Conservation (phyloP, 2,329 filamentous ascomycete species). For the Epichloe hybrida region DNA sequence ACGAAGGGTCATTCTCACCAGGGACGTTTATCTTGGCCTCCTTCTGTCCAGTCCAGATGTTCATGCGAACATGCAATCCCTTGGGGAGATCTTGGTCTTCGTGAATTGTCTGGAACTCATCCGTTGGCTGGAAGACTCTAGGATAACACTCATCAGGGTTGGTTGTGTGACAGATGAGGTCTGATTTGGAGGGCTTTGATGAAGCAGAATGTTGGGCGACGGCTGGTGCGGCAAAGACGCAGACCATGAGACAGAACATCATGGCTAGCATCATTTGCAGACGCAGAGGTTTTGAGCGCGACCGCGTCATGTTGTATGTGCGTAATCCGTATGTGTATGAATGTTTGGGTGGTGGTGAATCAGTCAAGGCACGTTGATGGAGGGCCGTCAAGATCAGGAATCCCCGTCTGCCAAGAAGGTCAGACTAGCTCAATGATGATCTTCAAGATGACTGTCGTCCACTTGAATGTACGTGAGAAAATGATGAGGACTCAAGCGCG, state of each 20-base stretch:
- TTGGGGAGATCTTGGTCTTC: slow-evolving; percentile 52
- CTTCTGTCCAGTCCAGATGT: slow-evolving; percentile 48
- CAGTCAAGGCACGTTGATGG: no score
- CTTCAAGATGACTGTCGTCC: no score
- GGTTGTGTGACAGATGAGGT: slow-evolving; percentile 51
- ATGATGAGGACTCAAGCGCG: background rate
- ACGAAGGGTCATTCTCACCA: slow-evolving; percentile 30
- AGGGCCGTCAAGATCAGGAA: no score
- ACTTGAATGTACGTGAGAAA: no score
- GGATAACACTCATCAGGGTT: slow-evolving; percentile 52
- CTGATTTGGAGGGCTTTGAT: slow-evolving; percentile 26
- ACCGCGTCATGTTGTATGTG: background rate
- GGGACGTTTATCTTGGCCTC: slow-evolving; percentile 55
- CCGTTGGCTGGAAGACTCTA: slow-evolving; percentile 46
- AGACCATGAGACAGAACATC: slow-evolving; percentile 16
- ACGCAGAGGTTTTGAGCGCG: slow-evolving; percentile 1
- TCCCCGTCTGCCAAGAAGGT: no score
- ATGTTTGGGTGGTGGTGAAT: background rate
- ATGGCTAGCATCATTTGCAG: slow-evolving; percentile 9
- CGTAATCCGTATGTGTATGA: background rate
- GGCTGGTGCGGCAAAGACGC: slow-evolving; percentile 12
- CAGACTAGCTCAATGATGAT: no score
- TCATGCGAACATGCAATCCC: slow-evolving; percentile 52
- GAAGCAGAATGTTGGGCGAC: slow-evolving; percentile 15
- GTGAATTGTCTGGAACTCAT: slow-evolving; percentile 49